Base-by-base conservation (phyloP, 805 yeast genomes). In the Saccharomycopsis malanga region DNA sequence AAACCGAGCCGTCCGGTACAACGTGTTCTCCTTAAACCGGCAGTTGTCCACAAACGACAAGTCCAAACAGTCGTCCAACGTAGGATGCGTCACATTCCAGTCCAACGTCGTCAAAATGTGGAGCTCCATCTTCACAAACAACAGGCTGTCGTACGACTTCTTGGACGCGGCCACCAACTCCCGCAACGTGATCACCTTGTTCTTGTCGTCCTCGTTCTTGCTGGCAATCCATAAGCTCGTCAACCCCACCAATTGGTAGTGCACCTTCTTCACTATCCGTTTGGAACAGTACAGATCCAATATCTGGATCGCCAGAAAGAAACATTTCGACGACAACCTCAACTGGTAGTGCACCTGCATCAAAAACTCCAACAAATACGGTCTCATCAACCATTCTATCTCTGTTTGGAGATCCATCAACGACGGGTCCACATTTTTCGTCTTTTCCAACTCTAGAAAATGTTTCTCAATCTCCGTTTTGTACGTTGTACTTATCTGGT, bases 391-490 rank as follows among this genome's bases (percentile, higher is more conserved):
- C 79, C 89, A 80, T 44, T 79, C 77, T 42, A 89, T 72, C 60
- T 87, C 94, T 2, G 96, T 96, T 63, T 89, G 98, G 48, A 81
- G 74, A 53, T 81, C 87, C 54, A 87, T 83, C 76, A 86, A 76
- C 60, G 74, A 56, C 53, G 78, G 61, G 62, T 73, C 65, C 52
- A 51, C 42, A 18, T 20, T 36, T 23, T 32, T 35, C 10, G n/a
- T 37, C 39, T 38, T 15, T 34, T 34, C 50, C 18, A 46, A 27
- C 7, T 20, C 17, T 9, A 20, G 18, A 30, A 34, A 39, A 22
- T 44, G 45, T 6, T 38, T 34, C 29, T 32, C 21, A 18, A 50
- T 50, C 14, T 44, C 51, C 10, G 15, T 6, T 24, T 39, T 34
- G 45, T 50, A 50, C 10, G 29, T 22, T 24, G 29, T n/a, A 18